Percentiles rank a stretch among this genome's conserved stretches.
Conservation (phyloP, 495 filamentous ascomycete species). For the Neohortaea acidophila region DNA sequence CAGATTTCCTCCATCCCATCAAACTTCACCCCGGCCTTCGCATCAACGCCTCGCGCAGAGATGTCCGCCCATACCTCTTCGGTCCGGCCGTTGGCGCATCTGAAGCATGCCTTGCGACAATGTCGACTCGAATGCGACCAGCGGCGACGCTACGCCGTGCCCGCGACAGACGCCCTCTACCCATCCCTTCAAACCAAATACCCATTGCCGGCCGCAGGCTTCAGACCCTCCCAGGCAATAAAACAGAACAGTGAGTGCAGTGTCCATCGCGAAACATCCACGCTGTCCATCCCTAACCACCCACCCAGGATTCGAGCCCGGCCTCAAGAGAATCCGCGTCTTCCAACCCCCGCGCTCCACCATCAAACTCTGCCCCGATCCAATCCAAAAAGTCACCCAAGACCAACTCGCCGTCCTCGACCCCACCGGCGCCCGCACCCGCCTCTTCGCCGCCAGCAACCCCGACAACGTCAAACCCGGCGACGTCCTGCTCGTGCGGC, state of each 20-base stretch:
- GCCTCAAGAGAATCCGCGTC: conserved; percentile 13
- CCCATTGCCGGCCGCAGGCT: conserved; percentile 8
- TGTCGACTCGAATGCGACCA: conserved; percentile 14
- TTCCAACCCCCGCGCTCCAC: conserved; percentile 18
- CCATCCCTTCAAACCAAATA: conserved; percentile 14
- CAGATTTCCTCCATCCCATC: too few species aligned
- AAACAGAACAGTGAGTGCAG: conserved; percentile 13
- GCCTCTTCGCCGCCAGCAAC: conserved; percentile 63
- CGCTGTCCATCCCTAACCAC: too few species aligned
- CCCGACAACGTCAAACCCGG: conserved; percentile 59
- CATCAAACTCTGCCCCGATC: conserved; percentile 31
- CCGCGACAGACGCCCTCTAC: conserved; percentile 6
- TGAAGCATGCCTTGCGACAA: conserved; percentile 17
- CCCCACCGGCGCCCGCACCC: conserved; percentile 62
- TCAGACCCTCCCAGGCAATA: conserved; percentile 14
- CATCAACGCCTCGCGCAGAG: too few species aligned
- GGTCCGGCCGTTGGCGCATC: conserved; percentile 14
- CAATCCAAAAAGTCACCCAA: conserved; percentile 44
- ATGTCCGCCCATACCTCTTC: conserved; percentile 2
- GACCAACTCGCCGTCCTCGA: conserved; percentile 61
- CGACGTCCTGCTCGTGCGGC: conserved; percentile 80
- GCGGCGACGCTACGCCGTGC: conserved; percentile 9
- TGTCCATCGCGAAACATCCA: not conserved
- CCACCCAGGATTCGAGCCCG: conserved; percentile 11
- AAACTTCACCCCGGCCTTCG: too few species aligned